Evolutionary conservation across 768 basidiomycete species (phyloP).

Genomic region (Collybia mongolica): DNA sequence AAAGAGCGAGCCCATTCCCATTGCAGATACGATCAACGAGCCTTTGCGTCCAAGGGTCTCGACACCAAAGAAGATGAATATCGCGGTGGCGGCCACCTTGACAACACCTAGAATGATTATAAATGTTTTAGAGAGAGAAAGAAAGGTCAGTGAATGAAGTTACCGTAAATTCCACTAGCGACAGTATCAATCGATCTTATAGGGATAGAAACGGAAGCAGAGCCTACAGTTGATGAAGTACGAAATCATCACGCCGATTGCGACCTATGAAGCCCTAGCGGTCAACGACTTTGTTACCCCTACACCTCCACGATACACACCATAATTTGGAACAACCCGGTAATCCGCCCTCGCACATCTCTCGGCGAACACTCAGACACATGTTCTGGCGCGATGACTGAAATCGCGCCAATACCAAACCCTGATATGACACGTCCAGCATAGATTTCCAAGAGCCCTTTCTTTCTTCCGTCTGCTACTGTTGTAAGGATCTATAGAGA

Average conservation of each 20-base stretch:
- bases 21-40: no score
- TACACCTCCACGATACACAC: conserved; percentile 27
- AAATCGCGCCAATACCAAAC: conserved; percentile 80
- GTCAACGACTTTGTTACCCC: neutral
- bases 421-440: conserved; percentile 79
- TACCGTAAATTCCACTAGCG: no score
- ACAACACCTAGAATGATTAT: no score
- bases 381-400: conserved; percentile 76
- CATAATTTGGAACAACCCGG: conserved; percentile 86
- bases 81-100: no score
- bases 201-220: no score
- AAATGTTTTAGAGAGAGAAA: no score
- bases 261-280: conserved; percentile 36
- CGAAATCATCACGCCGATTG: conserved; percentile 81
- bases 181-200: no score
- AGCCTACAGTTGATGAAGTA: conserved; percentile 77
- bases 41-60: no score
- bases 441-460: conserved; percentile 71
- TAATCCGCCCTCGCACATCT: conserved; percentile 81
- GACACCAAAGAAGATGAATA: no score
- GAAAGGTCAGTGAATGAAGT: no score
- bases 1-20: no score
- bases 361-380: conserved; percentile 89
- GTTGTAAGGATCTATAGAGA: conserved; percentile 76
- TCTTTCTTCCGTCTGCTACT: conserved; percentile 52